A percentile compares a stretch with the other conserved stretches of the same genome.
Conservation (phyloP, 1,139 yeast genomes). For the Blastobotrys proliferans region DNA sequence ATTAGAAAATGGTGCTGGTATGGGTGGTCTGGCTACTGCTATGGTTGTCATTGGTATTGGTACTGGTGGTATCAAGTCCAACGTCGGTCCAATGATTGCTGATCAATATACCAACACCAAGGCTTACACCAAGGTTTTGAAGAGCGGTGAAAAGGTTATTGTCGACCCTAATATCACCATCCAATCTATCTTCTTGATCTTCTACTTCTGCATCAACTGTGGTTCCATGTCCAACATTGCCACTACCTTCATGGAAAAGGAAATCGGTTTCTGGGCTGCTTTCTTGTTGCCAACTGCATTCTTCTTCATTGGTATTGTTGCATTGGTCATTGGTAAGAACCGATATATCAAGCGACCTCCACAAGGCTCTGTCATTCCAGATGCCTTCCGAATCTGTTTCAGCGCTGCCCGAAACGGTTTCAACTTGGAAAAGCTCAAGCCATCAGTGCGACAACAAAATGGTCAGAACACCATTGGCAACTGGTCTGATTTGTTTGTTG, state of each 20-base stretch:
- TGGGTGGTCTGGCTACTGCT: slow-evolving; percentile 52
- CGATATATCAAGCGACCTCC: slow-evolving; percentile 59
- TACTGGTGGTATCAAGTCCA: slow-evolving; percentile 79
- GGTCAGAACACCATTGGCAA: slow-evolving; percentile 38
- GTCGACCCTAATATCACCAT: slow-evolving; percentile 70
- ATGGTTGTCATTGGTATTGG: slow-evolving; percentile 71
- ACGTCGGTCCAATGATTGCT: slow-evolving; percentile 73
- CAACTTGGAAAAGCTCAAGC: slow-evolving; percentile 52
- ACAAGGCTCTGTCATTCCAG: slow-evolving; percentile 57
- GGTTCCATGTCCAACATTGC: slow-evolving; percentile 79
- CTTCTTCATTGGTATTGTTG: slow-evolving; percentile 57
- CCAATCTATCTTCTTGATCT: slow-evolving; percentile 70
- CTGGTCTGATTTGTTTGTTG: slow-evolving; percentile 62
- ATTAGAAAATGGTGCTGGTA: slow-evolving; percentile 38
- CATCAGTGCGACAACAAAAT: slow-evolving; percentile 39
- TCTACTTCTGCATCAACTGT: slow-evolving; percentile 75
- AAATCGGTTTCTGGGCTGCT: slow-evolving; percentile 77
- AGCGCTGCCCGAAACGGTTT: slow-evolving; percentile 48
- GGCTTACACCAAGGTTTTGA: slow-evolving; percentile 55
- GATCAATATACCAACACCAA: slow-evolving; percentile 62
- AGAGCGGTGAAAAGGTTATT: slow-evolving; percentile 62
- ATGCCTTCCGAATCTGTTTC: slow-evolving; percentile 48
- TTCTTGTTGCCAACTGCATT: slow-evolving; percentile 60
- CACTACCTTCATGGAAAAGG: slow-evolving; percentile 58
- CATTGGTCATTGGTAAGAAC: slow-evolving; percentile 54